These are phyloP conservation scores for Pyropia haitanensis DNA, from an alignment of 23 red algal species.

Conservation along the genomic window DNA sequence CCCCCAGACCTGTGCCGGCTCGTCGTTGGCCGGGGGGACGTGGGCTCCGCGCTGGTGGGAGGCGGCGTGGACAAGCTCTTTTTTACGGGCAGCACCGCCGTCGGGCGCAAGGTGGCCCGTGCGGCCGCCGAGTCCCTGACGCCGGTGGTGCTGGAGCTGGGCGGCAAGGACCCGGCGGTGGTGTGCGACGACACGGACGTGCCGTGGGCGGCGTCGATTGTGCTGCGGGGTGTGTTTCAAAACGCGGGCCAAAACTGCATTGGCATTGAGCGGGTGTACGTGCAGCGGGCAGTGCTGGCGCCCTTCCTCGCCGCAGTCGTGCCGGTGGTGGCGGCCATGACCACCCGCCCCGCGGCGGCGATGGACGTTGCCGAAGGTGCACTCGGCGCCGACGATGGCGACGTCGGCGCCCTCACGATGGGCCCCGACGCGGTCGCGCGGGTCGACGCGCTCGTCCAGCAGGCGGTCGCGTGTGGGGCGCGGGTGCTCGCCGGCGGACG, in stretches of 20 bases:
- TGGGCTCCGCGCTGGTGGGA: constrained; percentile 64
- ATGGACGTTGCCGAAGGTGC: not conserved
- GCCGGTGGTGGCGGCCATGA: constrained; percentile 3
- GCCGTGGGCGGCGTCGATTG: constrained; percentile 32
- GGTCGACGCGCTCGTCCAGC: constrained; percentile 53
- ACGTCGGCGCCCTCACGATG: constrained; percentile 90
- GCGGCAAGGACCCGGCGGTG: constrained; percentile 91
- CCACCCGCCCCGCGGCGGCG: not conserved
- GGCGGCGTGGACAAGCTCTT: constrained; percentile 78
- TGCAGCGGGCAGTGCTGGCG: constrained; percentile 48
- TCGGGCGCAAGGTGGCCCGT: constrained; percentile 65
- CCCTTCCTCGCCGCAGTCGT: constrained; percentile 24
- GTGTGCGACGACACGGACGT: constrained; percentile 75
- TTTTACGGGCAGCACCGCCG: constrained; percentile 84
- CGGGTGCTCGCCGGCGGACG: constrained; percentile 44
- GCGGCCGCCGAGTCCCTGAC: constrained; percentile 64
- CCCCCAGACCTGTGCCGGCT: constrained; percentile 67
- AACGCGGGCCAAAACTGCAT: constrained; percentile 98
- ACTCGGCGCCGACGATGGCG: constrained; percentile 27
- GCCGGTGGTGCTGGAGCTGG: constrained; percentile 80
- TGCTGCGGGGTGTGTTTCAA: constrained; percentile 87
- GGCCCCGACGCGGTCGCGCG: constrained; percentile 28
- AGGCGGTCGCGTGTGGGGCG: constrained; percentile 69
- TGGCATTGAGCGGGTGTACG: constrained; percentile 87
- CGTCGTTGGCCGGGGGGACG: constrained; percentile 38